phyloP scores from a whole-genome alignment of 805 yeast genomes.

The Nakazawaea holstii region DNA sequence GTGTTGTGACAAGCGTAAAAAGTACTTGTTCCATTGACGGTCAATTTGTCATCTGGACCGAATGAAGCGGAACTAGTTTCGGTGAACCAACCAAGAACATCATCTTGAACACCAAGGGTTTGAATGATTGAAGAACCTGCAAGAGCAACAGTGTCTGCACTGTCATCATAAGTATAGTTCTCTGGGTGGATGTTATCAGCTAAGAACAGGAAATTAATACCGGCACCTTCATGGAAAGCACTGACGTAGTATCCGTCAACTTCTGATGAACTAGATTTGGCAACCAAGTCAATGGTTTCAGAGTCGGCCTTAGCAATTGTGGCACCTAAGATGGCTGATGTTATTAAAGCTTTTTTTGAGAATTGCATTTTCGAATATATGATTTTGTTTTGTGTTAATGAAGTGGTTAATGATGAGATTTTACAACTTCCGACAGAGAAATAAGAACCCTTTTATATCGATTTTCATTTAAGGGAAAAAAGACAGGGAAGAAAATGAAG shows the following conservation, averaged over 20 bases:
- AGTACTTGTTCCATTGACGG: constrained; percentile 24
- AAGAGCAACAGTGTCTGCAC: no score
- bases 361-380: neutral
- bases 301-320: neutral
- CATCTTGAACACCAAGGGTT: constrained; percentile 1
- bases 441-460: no score
- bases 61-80: constrained; percentile 1
- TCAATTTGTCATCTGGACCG: constrained; percentile 18
- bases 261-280: neutral
- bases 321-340: neutral
- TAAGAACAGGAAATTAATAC: neutral
- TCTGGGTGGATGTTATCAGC: no score
- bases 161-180: no score
- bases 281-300: neutral
- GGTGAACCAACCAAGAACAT: neutral
- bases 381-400: no score
- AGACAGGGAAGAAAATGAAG: no score
- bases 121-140: neutral
- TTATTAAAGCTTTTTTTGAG: neutral
- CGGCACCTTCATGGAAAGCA: constrained; percentile 1
- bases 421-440: no score
- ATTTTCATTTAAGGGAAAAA: no score
- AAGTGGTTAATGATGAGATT: no score
- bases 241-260: neutral
- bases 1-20: constrained; percentile 40